A percentile compares a stretch with the other conserved stretches of the same genome.
Evolutionary conservation across 805 yeast species (phyloP).

Genomic region (Scheffersomyces lignosus): DNA sequence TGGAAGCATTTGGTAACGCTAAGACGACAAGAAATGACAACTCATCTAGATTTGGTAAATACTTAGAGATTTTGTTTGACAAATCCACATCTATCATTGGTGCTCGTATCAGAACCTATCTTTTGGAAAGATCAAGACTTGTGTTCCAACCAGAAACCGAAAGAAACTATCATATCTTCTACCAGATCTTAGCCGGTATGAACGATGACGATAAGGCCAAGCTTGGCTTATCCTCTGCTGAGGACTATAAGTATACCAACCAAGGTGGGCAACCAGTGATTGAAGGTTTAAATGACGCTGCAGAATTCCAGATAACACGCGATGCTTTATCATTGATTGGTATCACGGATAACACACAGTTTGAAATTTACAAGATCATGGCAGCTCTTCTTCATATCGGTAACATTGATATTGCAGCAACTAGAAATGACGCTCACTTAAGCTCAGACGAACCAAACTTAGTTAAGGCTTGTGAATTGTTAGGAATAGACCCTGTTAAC

Average conservation of each 20-base stretch:
- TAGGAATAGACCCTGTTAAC: constrained; percentile 70
- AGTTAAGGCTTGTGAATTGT: constrained; percentile 76
- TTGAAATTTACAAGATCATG: constrained; percentile 69
- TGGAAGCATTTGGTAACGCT: constrained; percentile 99
- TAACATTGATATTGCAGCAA: constrained; percentile 81
- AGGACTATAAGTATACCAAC: constrained; percentile 76
- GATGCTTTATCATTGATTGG: constrained; percentile 83
- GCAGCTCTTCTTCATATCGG: constrained; percentile 93
- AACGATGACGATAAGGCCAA: constrained; percentile 52
- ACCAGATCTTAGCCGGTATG: constrained; percentile 82
- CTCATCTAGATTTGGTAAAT: constrained; percentile 96
- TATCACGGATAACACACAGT: constrained; percentile 56
- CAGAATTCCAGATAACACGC: constrained; percentile 73
- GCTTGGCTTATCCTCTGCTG: constrained; percentile 62
- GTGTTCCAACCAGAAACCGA: constrained; percentile 91
- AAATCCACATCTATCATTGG: constrained; percentile 78
- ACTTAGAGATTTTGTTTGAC: constrained; percentile 87
- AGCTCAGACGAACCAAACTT: constrained; percentile 85
- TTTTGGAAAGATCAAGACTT: constrained; percentile 89
- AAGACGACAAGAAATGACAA: constrained; percentile 96
- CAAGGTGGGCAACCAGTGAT: constrained; percentile 82
- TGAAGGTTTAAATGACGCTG: constrained; percentile 76
- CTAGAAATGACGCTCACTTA: constrained; percentile 79
- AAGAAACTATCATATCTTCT: constrained; percentile 93
- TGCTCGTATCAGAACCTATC: constrained; percentile 89